A percentile compares a stretch with the other conserved stretches of the same genome.
Evolutionary conservation across 2,329 filamentous ascomycete genomes (phyloP).

Genomic region (Pleomassaria siparia): DNA sequence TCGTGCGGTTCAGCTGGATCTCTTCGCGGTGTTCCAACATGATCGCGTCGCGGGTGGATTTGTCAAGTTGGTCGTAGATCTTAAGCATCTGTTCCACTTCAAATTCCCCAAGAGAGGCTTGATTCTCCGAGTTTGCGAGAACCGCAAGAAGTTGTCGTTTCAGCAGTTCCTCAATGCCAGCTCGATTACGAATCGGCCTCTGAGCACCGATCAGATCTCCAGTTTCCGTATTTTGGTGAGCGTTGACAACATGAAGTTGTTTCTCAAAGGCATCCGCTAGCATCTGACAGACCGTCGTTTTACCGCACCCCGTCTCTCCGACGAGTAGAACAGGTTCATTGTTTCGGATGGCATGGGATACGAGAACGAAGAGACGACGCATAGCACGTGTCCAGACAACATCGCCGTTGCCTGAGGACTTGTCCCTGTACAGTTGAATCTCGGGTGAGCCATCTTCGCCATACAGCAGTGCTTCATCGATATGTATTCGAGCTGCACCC

Average conservation of each 20-base stretch:
- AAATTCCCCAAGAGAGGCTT: slow-evolving; percentile 14
- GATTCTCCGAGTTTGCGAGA: slow-evolving; percentile 16
- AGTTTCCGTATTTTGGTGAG: slow-evolving; percentile 97
- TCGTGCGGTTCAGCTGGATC: slow-evolving; percentile 55
- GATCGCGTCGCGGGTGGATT: slow-evolving; percentile 49
- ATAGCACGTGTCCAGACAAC: slow-evolving; percentile 97
- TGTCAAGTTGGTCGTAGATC: slow-evolving; percentile 58
- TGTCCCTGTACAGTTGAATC: slow-evolving; percentile 36
- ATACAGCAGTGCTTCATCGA: slow-evolving; percentile 76
- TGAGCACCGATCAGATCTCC: slow-evolving; percentile 97
- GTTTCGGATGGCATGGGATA: slow-evolving; percentile 82
- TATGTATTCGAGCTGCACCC: slow-evolving; percentile 61
- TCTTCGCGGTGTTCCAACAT: slow-evolving; percentile 43
- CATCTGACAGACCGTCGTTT: slow-evolving; percentile 94
- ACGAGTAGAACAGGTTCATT: slow-evolving; percentile 94
- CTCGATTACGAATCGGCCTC: slow-evolving; percentile 82
- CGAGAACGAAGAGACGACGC: slow-evolving; percentile 85
- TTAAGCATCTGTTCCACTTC: slow-evolving; percentile 59
- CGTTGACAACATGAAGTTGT: slow-evolving; percentile 86
- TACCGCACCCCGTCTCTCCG: slow-evolving; percentile 95
- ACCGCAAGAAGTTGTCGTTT: slow-evolving; percentile 59
- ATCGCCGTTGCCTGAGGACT: slow-evolving; percentile 13
- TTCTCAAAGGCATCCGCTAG: slow-evolving; percentile 78
- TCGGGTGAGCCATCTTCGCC: slow-evolving; percentile 46
- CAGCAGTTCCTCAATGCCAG: slow-evolving; percentile 68